phyloP scores from a whole-genome alignment of 1,284 basidiomycete species.

The Cryptococcus wingfieldii region DNA sequence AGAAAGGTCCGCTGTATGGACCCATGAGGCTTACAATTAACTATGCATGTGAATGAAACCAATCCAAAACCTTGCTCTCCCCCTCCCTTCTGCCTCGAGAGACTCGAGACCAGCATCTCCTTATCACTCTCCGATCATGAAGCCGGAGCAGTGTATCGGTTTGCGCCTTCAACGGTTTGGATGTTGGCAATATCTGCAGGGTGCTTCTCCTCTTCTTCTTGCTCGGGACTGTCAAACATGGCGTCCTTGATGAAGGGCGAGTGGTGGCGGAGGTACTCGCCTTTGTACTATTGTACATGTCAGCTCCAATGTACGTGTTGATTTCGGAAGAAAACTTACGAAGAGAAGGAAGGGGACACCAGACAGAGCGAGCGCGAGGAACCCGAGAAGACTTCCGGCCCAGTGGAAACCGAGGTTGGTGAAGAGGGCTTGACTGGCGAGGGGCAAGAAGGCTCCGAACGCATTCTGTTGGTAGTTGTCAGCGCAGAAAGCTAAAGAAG shows the following conservation, averaged over 20 bases:
- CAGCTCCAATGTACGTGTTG: neutral
- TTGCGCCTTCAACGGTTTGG: too few species aligned
- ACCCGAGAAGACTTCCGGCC: conserved; percentile 12
- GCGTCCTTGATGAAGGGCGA: conserved; percentile 8
- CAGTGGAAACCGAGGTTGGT: conserved; percentile 14
- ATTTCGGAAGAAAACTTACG: neutral
- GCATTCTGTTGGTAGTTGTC: neutral
- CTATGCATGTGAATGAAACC: too few species aligned
- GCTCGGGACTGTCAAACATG: conserved; percentile 3
- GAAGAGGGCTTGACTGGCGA: conserved; percentile 10
- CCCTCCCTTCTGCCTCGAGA: too few species aligned
- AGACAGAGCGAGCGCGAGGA: conserved; percentile 10
- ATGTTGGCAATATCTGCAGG: too few species aligned
- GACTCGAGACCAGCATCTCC: too few species aligned
- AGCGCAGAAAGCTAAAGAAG: neutral
- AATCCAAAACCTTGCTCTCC: too few species aligned
- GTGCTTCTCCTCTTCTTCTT: neutral
- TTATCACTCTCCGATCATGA: too few species aligned
- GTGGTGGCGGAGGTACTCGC: conserved; percentile 4
- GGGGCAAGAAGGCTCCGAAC: conserved; percentile 11
- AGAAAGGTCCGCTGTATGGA: too few species aligned
- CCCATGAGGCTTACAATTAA: too few species aligned
- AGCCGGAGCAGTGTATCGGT: too few species aligned
- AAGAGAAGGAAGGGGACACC: conserved; percentile 14
- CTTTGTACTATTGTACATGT: conserved; percentile 1